Evolutionary conservation across 2,329 filamentous ascomycete species (phyloP).

Genomic region (Fusarium sp.): DNA sequence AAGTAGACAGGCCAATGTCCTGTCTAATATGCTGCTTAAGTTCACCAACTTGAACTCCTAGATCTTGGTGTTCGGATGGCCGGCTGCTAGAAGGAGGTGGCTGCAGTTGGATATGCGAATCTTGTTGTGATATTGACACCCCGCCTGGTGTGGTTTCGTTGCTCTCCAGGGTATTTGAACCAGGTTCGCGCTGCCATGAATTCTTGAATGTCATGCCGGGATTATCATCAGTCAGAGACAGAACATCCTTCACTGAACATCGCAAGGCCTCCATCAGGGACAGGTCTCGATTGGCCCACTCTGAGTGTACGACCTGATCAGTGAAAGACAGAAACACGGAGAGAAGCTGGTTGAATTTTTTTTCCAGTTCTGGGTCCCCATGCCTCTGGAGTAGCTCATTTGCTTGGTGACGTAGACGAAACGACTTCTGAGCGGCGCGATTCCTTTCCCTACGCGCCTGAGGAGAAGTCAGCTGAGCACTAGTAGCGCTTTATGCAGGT

Average conservation of each 20-base stretch:
- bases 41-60: neutral
- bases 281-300: neutral
- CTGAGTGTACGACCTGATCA: neutral
- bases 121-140: neutral
- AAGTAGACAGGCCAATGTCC: neutral
- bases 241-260: neutral
- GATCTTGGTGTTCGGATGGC: neutral
- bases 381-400: neutral
- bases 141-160: neutral
- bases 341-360: neutral
- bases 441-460: neutral
- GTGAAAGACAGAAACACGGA: neutral
- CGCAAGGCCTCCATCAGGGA: neutral
- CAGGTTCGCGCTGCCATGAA: neutral
- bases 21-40: neutral
- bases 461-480: neutral
- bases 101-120: neutral
- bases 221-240: neutral
- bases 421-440: neutral
- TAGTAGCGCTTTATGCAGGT: neutral
- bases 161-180: accelerated
- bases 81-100: neutral
- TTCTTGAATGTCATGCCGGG: neutral
- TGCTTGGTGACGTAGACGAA: neutral
- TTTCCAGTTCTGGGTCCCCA: neutral